These are phyloP conservation scores for Pseudomassariella vexata DNA, from an alignment of 2,329 filamentous ascomycete species.

Conservation along the genomic window DNA sequence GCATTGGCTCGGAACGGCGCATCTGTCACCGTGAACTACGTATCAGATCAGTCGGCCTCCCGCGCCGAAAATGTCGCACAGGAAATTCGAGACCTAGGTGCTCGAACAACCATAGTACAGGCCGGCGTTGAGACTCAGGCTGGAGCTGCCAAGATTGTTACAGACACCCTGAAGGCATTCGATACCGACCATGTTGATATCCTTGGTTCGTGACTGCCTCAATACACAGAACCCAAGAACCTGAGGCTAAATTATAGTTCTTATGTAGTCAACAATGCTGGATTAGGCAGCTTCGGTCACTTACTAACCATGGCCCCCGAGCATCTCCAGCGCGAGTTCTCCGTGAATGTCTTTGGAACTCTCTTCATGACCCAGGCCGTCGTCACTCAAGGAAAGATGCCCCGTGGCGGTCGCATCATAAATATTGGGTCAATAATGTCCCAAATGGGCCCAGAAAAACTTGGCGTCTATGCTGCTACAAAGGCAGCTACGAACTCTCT, in stretches of 20 bases:
- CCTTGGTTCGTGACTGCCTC: slow-evolving; percentile 29
- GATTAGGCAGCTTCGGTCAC: slow-evolving; percentile 11
- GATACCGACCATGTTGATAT: slow-evolving; percentile 32
- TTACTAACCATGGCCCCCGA: slow-evolving; percentile 8
- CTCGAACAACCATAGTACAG: slow-evolving; percentile 24
- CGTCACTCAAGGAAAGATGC: slow-evolving; percentile 24
- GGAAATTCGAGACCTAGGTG: slow-evolving; percentile 21
- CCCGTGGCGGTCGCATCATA: slow-evolving; percentile 25
- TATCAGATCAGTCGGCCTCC: slow-evolving; percentile 25
- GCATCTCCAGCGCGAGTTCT: slow-evolving; percentile 21
- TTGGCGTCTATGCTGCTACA: slow-evolving; percentile 19
- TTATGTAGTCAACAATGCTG: slow-evolving; percentile 34
- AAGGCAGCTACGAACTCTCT: slow-evolving; percentile 31
- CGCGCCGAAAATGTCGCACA: slow-evolving; percentile 26
- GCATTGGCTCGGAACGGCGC: slow-evolving; percentile 35
- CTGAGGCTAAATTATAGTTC: too few species aligned
- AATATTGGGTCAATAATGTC: slow-evolving; percentile 24
- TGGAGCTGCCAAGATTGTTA: slow-evolving; percentile 25
- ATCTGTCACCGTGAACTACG: slow-evolving; percentile 31
- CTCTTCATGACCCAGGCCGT: slow-evolving; percentile 27
- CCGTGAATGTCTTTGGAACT: slow-evolving; percentile 26
- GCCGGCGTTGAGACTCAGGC: slow-evolving; percentile 24
- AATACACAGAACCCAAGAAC: too few species aligned
- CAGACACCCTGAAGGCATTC: slow-evolving; percentile 28
- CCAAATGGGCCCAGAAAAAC: slow-evolving; percentile 9